A percentile compares a stretch with the other conserved stretches of the same genome.
These are phyloP conservation scores for Pichia sp. DNA, from an alignment of 1,139 yeast genomes.

Conservation along the genomic window DNA sequence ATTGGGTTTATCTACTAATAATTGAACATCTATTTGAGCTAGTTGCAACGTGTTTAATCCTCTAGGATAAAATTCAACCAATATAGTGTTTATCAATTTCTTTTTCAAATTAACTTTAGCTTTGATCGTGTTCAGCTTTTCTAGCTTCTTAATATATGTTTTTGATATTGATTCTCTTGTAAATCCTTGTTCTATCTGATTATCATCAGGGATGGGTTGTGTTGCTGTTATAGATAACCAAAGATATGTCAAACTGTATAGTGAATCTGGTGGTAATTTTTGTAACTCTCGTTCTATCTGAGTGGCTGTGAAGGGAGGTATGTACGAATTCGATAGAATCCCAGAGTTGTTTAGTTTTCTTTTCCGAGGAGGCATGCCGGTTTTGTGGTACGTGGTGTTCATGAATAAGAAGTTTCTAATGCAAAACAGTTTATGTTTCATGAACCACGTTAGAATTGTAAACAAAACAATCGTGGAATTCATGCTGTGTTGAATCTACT, in stretches of 20 bases:
- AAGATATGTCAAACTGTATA: conserved; percentile 30
- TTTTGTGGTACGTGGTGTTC: too few relatives aligned
- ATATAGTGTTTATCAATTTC: conserved; percentile 47
- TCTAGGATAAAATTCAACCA: conserved; percentile 56
- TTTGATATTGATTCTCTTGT: conserved; percentile 20
- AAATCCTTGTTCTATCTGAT: conserved; percentile 20
- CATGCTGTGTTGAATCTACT: too few relatives aligned
- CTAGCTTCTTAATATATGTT: conserved; percentile 16
- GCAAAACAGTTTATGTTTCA: neutral
- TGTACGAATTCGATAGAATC: conserved; percentile 32
- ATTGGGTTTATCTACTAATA: conserved; percentile 56
- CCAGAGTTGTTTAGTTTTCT: conserved; percentile 25
- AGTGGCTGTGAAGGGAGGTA: conserved; percentile 28
- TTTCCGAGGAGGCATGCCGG: conserved; percentile 7
- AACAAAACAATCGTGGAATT: neutral
- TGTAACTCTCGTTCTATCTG: conserved; percentile 27
- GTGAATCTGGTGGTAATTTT: conserved; percentile 29
- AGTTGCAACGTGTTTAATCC: conserved; percentile 69
- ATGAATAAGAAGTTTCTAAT: too few relatives aligned
- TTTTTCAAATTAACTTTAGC: conserved; percentile 36
- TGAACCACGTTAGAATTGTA: neutral
- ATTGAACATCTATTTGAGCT: conserved; percentile 71
- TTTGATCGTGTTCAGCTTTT: conserved; percentile 18
- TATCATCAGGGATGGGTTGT: conserved; percentile 25
- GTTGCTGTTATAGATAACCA: conserved; percentile 33